Conservation (phyloP, 176 grass and related monocot genomes). For the Zoysia japonica region DNA sequence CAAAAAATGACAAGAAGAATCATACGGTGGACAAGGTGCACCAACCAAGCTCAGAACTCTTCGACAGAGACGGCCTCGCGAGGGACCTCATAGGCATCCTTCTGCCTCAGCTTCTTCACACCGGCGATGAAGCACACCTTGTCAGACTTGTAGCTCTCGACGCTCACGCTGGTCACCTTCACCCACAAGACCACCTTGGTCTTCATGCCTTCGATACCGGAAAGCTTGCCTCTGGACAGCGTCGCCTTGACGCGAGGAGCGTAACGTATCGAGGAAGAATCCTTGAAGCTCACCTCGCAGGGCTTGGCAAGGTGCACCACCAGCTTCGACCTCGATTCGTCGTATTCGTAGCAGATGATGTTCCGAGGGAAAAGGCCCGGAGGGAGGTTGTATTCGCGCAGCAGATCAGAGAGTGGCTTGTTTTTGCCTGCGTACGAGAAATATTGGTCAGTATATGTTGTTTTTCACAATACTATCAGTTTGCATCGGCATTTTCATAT, state of each 20-base stretch:
- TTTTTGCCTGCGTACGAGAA: slow-evolving; percentile 57
- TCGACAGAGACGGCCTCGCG: slow-evolving; percentile 65
- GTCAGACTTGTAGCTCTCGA: slow-evolving; percentile 88
- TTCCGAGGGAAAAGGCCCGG: slow-evolving; percentile 87
- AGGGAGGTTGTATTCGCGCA: slow-evolving; percentile 80
- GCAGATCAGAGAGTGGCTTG: slow-evolving; percentile 75
- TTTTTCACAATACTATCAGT: background rate
- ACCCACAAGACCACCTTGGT: slow-evolving; percentile 91
- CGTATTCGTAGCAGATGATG: slow-evolving; percentile 91
- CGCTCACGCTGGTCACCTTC: slow-evolving; percentile 69
- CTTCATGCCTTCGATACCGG: slow-evolving; percentile 84
- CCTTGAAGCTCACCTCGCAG: slow-evolving; percentile 88
- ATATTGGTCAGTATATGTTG: background rate
- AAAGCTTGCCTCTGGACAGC: slow-evolving; percentile 73
- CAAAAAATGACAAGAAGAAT: slow-evolving; percentile 51
- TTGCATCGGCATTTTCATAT: background rate
- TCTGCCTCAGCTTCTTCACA: slow-evolving; percentile 87
- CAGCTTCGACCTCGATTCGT: slow-evolving; percentile 72
- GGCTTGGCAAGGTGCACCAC: slow-evolving; percentile 82
- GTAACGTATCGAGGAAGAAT: slow-evolving; percentile 70
- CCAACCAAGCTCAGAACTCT: slow-evolving; percentile 60
- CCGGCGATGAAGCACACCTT: slow-evolving; percentile 90
- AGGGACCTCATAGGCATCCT: slow-evolving; percentile 80
- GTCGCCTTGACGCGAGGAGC: slow-evolving; percentile 73
- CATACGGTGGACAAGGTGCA: slow-evolving; percentile 16